These are phyloP conservation scores for Crucihimalaya himalaica DNA, from an alignment of 345 rosid species.

Conservation along the genomic window DNA sequence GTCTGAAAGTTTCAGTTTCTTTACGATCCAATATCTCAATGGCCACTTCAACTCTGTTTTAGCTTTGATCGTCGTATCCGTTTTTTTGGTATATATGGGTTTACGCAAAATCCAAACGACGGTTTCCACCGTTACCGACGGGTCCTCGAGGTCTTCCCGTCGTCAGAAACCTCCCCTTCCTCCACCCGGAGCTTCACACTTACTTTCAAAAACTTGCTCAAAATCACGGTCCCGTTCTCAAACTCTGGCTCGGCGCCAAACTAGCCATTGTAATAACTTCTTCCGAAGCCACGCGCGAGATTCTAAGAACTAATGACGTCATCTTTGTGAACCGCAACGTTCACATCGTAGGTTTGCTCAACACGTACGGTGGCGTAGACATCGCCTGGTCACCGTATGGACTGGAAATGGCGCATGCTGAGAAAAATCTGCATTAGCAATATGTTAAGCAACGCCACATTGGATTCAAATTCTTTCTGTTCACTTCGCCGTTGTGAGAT, in stretches of 20 bases:
- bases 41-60: not conserved
- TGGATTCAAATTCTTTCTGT: constrained; percentile 30
- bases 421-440: constrained; percentile 32
- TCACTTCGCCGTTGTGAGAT: constrained; percentile 18
- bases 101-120: constrained; percentile 6
- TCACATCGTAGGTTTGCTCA: not conserved
- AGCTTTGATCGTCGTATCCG: not conserved
- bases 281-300: constrained; percentile 9
- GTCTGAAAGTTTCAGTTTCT: not conserved
- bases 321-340: constrained; percentile 39
- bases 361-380: constrained; percentile 31
- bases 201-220: constrained; percentile 23
- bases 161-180: constrained; percentile 37
- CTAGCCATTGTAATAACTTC: constrained; percentile 31
- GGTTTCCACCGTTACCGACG: constrained; percentile 23
- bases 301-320: constrained; percentile 31
- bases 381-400: constrained; percentile 22
- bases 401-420: constrained; percentile 31
- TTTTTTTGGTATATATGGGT: constrained; percentile 4
- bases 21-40: not conserved
- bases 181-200: constrained; percentile 31
- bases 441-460: constrained; percentile 37
- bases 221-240: constrained; percentile 39
- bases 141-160: constrained; percentile 39
- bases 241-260: constrained; percentile 38